A percentile compares a stretch with the other conserved stretches of the same genome.
Conservation (phyloP, 1,139 yeast species). For the Yamadazyma songkhlaensis region DNA sequence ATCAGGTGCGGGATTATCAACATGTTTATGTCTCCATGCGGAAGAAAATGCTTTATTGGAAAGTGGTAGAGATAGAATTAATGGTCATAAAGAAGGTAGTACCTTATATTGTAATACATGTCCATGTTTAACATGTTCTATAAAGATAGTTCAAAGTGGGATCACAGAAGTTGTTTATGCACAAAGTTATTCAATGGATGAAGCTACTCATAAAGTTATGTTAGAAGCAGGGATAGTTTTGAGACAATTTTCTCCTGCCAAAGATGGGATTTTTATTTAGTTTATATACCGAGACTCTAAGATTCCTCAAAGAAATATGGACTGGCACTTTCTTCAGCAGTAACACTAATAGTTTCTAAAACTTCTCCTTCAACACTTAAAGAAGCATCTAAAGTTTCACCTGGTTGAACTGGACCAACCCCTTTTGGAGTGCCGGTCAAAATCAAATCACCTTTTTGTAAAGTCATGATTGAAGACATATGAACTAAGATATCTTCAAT, state of each 20-base stretch:
- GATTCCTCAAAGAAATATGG: constrained; percentile 66
- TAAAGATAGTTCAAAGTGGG: constrained; percentile 92
- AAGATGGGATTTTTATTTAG: constrained; percentile 40
- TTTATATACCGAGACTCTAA: constrained; percentile 15
- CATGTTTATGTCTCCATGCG: constrained; percentile 93
- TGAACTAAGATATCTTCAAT: constrained; percentile 76
- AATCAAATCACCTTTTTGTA: constrained; percentile 86
- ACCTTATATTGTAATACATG: constrained; percentile 92
- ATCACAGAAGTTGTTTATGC: constrained; percentile 91
- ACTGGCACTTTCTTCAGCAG: constrained; percentile 69
- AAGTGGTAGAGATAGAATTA: constrained; percentile 84
- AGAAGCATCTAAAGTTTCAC: constrained; percentile 71
- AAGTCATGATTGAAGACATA: constrained; percentile 85
- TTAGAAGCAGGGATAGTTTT: constrained; percentile 69
- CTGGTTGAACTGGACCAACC: constrained; percentile 80
- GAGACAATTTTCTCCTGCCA: constrained; percentile 72
- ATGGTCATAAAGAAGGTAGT: constrained; percentile 32
- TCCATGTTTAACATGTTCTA: constrained; percentile 94
- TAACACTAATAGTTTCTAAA: constrained; percentile 51
- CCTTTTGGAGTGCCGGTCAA: constrained; percentile 98
- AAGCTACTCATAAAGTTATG: constrained; percentile 64
- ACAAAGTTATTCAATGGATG: constrained; percentile 90
- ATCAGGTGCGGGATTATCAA: constrained; percentile 56
- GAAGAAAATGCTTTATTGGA: constrained; percentile 95
- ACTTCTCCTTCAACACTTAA: constrained; percentile 53